Percentiles rank a stretch among this genome's conserved stretches.
Evolutionary conservation across 345 rosid species (phyloP).

Genomic region (Eucalyptus lansdowneana): DNA sequence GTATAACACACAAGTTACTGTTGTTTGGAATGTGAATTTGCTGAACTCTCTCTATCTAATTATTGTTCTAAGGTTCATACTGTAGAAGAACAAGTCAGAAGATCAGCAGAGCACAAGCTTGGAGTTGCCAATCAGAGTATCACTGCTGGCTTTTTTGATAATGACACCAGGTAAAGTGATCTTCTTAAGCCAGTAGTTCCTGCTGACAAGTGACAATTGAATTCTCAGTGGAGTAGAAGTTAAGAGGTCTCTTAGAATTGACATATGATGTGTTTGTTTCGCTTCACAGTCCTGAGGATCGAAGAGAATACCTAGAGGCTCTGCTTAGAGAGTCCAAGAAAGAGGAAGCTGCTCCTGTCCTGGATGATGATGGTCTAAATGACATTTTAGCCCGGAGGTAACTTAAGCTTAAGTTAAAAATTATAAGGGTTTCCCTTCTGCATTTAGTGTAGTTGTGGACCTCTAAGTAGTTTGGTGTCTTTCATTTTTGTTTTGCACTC

Average conservation of each 20-base stretch:
- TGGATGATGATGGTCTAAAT: slow-evolving; percentile 80
- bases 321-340: slow-evolving; percentile 81
- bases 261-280: background rate
- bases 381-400: slow-evolving; percentile 87
- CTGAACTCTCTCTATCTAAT: background rate
- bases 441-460: background rate
- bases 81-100: slow-evolving; percentile 95
- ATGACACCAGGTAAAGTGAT: slow-evolving; percentile 59
- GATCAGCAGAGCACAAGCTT: slow-evolving; percentile 90
- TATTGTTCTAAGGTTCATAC: slow-evolving; percentile 55
- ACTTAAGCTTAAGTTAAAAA: background rate
- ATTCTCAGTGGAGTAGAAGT: background rate
- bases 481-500: background rate
- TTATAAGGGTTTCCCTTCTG: background rate
- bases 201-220: background rate
- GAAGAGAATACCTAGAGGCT: slow-evolving; percentile 84
- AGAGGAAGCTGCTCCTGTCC: slow-evolving; percentile 85
- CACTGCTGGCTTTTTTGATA: slow-evolving; percentile 95
- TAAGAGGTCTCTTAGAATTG: background rate
- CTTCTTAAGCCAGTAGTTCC: background rate
- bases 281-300: slow-evolving; percentile 79
- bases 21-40: background rate
- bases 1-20: background rate
- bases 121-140: slow-evolving; percentile 98
- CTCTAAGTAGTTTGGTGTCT: background rate